phyloP scores from a whole-genome alignment of 768 basidiomycete species.

The Tulasnella calospora region DNA sequence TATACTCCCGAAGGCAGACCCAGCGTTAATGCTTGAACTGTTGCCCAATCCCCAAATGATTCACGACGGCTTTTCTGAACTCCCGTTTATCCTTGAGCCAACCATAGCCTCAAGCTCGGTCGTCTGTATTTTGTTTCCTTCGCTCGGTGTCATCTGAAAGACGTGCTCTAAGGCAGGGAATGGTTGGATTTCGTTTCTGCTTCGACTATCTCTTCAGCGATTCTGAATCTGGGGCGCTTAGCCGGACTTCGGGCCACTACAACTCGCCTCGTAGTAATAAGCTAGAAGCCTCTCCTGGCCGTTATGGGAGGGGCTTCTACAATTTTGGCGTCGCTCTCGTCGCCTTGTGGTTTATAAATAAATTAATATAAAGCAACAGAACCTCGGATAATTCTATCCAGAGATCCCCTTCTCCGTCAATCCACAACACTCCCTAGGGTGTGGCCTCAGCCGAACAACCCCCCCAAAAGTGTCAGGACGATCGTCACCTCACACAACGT shows the following conservation, averaged over 20 bases:
- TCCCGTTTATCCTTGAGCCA: not conserved
- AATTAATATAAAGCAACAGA: no score
- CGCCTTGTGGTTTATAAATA: not conserved
- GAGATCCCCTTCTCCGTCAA: no score
- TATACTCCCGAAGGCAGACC: not conserved
- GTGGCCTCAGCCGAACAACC: no score
- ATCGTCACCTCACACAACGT: no score
- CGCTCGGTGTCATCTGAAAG: not conserved
- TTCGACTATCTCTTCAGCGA: not conserved
- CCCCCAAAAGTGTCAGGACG: no score
- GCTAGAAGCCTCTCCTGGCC: not conserved
- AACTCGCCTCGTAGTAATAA: not conserved
- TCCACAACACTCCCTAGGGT: no score
- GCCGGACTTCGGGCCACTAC: not conserved
- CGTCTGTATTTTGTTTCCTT: not conserved
- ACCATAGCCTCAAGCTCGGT: not conserved
- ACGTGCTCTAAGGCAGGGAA: not conserved
- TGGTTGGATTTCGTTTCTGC: not conserved
- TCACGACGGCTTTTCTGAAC: not conserved
- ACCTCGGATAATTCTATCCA: no score
- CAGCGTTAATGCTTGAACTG: not conserved
- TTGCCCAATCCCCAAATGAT: not conserved
- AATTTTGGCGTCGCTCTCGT: conserved; percentile 8
- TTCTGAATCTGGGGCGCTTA: not conserved
- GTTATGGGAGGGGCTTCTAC: not conserved